Base-by-base conservation (phyloP, 2,329 filamentous ascomycete species). In the Talaromyces verruculosus region DNA sequence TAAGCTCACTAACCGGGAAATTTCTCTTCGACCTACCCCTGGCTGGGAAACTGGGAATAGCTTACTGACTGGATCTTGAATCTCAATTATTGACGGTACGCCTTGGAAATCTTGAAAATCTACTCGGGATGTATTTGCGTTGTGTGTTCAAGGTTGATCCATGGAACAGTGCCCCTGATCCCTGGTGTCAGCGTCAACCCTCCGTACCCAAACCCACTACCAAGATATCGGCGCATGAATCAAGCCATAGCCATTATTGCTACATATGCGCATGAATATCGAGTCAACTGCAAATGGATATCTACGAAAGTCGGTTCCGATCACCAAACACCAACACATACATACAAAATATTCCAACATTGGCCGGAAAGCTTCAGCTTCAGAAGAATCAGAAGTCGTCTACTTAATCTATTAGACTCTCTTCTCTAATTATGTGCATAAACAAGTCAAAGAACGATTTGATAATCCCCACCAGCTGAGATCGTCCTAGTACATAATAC, bases 381-480 rank as follows among this genome's bases (percentile, higher is more conserved):
- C 6, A 33, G 25, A 25, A 4, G 25, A 25, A 25, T 19, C 10
- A 57, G 51, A 19, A 17, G 10, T 37, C 30, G 30, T 28, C 25
- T 22, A 19, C 10, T 55, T 55, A 33, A 55, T 55, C 51, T 35
- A 35, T 22, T 19, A 19, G 25, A 19, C 30, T 55, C 30, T 55
- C 22, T 51, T 8, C 19, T n/a, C 15, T 30, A 7, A 30, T 28
- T 58, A 60, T 60, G 57, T 45, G 57, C 51, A 55, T 55, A 35
- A n/a, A 55, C 17, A 55, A 19, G 30, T 55, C 35, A 55, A 55
- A 19, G 51, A 55, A 55, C 51, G 51, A 57, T 37, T 22, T 45
- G 57, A 60, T 45, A 11, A 30, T 33, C 57, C 57, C 57, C 57
- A 60, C 57, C 39, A 30, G 33, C 57, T 60, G 15, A 39, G 37